These are phyloP conservation scores for Globisporangium takayamanum DNA, from an alignment of 352 stramenopile species.

Conservation along the genomic window DNA sequence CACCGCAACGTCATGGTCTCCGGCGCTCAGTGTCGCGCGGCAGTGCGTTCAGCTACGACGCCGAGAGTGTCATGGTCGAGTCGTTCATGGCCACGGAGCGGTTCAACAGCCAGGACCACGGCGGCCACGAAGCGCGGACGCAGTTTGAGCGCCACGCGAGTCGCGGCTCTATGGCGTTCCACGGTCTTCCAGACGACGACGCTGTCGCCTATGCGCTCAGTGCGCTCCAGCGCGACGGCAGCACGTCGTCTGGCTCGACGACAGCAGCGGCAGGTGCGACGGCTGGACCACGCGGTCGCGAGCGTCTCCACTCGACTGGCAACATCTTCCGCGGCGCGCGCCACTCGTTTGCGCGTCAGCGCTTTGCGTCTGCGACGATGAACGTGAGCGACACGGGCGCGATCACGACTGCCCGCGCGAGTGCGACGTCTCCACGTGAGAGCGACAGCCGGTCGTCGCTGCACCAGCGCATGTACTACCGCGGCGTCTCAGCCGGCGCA, in stretches of 20 bases:
- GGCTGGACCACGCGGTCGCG: constrained; percentile 8
- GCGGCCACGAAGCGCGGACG: constrained; percentile 33
- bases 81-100: constrained; percentile 81
- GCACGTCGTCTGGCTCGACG: neutral
- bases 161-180: constrained; percentile 79
- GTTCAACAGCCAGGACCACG: constrained; percentile 29
- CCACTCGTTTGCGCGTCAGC: constrained; percentile 41
- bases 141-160: constrained; percentile 80
- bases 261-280: neutral
- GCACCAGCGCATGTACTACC: neutral
- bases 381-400: neutral
- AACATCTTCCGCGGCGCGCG: constrained; percentile 64
- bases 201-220: constrained; percentile 9
- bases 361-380: constrained; percentile 42
- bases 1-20: constrained; percentile 9
- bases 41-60: constrained; percentile 85
- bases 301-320: constrained; percentile 32
- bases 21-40: constrained; percentile 43
- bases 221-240: constrained; percentile 8
- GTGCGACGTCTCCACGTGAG: too few species aligned
- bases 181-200: constrained; percentile 32
- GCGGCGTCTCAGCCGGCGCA: neutral
- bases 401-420: neutral
- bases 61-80: constrained; percentile 86
- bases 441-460: neutral